Base-by-base conservation (phyloP, 2,329 filamentous ascomycete species). In the Cercospora sojina region DNA sequence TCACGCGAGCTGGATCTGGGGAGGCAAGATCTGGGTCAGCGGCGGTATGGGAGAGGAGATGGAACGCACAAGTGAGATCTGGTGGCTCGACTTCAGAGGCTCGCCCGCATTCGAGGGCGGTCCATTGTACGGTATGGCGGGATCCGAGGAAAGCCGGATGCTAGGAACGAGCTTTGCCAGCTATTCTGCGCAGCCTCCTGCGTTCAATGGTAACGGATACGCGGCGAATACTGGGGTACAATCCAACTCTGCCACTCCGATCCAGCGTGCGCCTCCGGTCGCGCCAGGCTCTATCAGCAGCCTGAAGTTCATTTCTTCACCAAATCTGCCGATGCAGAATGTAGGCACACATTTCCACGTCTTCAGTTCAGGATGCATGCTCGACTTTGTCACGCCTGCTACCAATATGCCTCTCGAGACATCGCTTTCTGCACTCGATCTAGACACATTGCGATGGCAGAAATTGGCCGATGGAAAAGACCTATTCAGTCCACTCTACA, bases 61-160 rank as follows among this genome's bases (percentile, higher is more conserved):
- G 92, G 93, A 98, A 81, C 94, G 96, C 74, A 92, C 91, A 68
- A 94, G 92, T 67, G 95, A 99, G 78, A 86, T 99, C 51, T 97
- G 93, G 91, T 99, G 95, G 93, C 83, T 99, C 51, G 95, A 99
- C 79, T 85, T 99, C 59, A 94, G 96, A 77, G 93, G 92, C 35
- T 93, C 87, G 67, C 93, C 93, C 1, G 91, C 93, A 56, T 93
- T 97, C 72, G 77, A 79, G 63, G 74, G 73, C n/a, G 73, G 75
- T 3, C 74, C 73, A 12, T 68, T 67, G 1, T 77, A 76, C 49
- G 75, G 75, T 41, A 67, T 70, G 60, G 67, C 70, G 57, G 75
- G 74, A 6, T 72, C 72, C 1, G 75, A 77, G n/a, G 74, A 79
- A 71, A 35, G 74, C 3, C 73, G 78, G 73, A 59, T 73, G 70